Conservation (phyloP, 352 stramenopile species). For the Lagenidium giganteum region DNA sequence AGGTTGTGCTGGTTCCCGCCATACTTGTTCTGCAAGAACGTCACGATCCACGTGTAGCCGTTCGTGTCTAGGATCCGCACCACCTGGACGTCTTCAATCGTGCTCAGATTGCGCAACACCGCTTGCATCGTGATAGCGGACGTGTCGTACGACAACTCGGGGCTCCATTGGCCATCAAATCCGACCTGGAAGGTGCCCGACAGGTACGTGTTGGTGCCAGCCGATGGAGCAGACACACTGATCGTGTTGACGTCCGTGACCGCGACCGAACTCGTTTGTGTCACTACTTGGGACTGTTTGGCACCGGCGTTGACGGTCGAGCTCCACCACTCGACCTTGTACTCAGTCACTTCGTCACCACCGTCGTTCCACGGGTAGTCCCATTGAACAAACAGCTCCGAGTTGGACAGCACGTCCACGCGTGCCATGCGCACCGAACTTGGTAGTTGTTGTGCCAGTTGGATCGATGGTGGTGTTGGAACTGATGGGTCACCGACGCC, state of each 20-base stretch:
- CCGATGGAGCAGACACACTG: constrained; percentile 55
- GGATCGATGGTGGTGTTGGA: constrained; percentile 37
- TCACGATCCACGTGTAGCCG: constrained; percentile 78
- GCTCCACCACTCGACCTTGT: constrained; percentile 73
- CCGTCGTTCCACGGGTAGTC: constrained; percentile 56
- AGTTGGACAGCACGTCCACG: constrained; percentile 48
- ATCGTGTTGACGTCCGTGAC: constrained; percentile 60
- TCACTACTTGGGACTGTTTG: constrained; percentile 48
- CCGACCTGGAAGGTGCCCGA: constrained; percentile 85
- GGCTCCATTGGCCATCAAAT: constrained; percentile 85
- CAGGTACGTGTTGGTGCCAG: constrained; percentile 35
- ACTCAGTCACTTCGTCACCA: constrained; percentile 68
- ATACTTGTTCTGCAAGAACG: constrained; percentile 50
- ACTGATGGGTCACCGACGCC: constrained; percentile 36
- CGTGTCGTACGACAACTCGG: constrained; percentile 81
- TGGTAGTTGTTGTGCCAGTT: constrained; percentile 48
- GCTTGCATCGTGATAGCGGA: constrained; percentile 78
- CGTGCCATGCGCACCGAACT: constrained; percentile 24
- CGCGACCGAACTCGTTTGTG: constrained; percentile 32
- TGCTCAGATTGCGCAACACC: constrained; percentile 40
- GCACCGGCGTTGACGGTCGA: constrained; percentile 23
- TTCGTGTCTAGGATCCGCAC: constrained; percentile 52
- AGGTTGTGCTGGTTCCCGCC: constrained; percentile 52
- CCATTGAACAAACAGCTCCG: constrained; percentile 77
- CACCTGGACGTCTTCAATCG: constrained; percentile 51